These are phyloP conservation scores for Mucor piriformis DNA, from an alignment of 371 early-diverging fungal species.

Conservation along the genomic window DNA sequence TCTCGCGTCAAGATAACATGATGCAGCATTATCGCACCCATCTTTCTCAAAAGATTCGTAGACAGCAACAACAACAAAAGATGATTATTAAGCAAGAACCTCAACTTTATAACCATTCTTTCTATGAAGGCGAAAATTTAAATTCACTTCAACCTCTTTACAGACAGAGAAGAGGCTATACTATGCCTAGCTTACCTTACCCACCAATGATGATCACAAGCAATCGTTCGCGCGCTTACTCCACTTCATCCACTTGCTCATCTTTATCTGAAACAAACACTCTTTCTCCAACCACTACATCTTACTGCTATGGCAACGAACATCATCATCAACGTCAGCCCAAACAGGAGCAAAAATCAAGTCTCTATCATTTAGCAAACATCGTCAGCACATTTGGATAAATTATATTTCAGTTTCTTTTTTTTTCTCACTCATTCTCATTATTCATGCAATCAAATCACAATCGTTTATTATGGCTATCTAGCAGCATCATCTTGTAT, in stretches of 20 bases:
- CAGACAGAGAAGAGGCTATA: slow-evolving; percentile 18
- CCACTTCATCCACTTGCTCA: slow-evolving; percentile 15
- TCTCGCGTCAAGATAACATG: slow-evolving; percentile 89
- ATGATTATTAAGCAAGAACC: slow-evolving; percentile 4
- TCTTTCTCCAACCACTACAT: slow-evolving; percentile 7
- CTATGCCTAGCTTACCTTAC: slow-evolving; percentile 31
- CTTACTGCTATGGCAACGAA: background rate
- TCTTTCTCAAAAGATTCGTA: slow-evolving; percentile 67
- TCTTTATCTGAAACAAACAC: slow-evolving; percentile 4
- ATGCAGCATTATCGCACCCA: slow-evolving; percentile 87
- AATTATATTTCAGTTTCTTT: background rate
- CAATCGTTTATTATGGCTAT: background rate
- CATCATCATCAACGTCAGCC: slow-evolving; percentile 8
- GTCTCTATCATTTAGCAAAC: slow-evolving; percentile 36
- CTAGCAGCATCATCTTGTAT: slow-evolving; percentile 2
- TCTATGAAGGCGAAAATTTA: slow-evolving; percentile 13
- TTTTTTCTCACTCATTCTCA: background rate
- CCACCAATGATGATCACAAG: slow-evolving; percentile 3
- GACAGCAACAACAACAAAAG: slow-evolving; percentile 35
- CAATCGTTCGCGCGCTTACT: slow-evolving; percentile 22
- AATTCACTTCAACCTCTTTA: slow-evolving; percentile 16
- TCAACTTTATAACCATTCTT: slow-evolving; percentile 22
- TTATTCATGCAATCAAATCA: background rate
- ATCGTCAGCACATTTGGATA: slow-evolving; percentile 48
- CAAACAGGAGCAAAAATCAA: slow-evolving; percentile 21